Conservation (phyloP, 805 yeast species). For the Saccharomyces paradoxus region DNA sequence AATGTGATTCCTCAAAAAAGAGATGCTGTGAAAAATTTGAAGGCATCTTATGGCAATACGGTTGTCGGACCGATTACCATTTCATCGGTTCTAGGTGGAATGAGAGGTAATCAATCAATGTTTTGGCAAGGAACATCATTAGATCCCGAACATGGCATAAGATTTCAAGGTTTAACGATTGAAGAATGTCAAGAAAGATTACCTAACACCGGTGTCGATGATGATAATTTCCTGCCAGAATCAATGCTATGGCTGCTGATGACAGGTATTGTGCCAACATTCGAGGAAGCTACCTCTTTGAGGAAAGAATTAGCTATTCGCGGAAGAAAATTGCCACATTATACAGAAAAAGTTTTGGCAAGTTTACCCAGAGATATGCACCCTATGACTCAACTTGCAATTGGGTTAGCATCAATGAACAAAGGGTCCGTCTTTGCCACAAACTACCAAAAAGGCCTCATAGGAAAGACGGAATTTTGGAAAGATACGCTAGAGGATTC, state of each 20-base stretch:
- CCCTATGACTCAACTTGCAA: slow-evolving; percentile 78
- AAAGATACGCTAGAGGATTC: slow-evolving; percentile 66
- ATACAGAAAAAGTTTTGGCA: slow-evolving; percentile 53
- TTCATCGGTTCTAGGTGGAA: slow-evolving; percentile 52
- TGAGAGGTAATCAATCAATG: slow-evolving; percentile 69
- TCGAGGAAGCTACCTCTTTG: slow-evolving; percentile 47
- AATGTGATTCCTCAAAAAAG: slow-evolving; percentile 37
- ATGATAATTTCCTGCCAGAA: slow-evolving; percentile 62
- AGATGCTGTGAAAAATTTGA: slow-evolving; percentile 35
- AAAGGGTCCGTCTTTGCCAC: slow-evolving; percentile 62
- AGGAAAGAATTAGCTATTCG: slow-evolving; percentile 56
- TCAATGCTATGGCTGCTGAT: slow-evolving; percentile 71
- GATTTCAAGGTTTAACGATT: slow-evolving; percentile 71
- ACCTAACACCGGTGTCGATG: slow-evolving; percentile 39
- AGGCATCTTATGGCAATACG: slow-evolving; percentile 29
- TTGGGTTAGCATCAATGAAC: slow-evolving; percentile 67
- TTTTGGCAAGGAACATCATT: slow-evolving; percentile 77
- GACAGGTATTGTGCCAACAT: slow-evolving; percentile 66
- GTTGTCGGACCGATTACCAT: slow-evolving; percentile 41
- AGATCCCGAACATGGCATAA: slow-evolving; percentile 69
- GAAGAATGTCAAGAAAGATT: slow-evolving; percentile 59
- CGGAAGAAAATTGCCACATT: slow-evolving; percentile 48
- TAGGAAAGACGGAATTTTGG: slow-evolving; percentile 66
- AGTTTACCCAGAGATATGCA: slow-evolving; percentile 60
- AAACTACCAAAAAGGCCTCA: slow-evolving; percentile 60